Base-by-base conservation (phyloP, 2,329 filamentous ascomycete species). In the Coniochaeta ligniaria region DNA sequence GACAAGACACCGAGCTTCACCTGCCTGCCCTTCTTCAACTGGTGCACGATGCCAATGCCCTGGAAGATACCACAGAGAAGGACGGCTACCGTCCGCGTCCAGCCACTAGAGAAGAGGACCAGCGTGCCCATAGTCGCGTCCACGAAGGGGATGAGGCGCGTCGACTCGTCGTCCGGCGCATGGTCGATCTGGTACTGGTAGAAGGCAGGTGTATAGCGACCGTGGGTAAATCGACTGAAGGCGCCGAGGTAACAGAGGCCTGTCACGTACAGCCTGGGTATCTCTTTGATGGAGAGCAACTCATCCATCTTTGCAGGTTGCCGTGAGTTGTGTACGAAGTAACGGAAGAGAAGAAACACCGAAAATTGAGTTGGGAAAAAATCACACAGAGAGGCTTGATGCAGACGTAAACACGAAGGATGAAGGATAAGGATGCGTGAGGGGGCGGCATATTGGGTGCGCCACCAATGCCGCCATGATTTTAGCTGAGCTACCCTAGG, bases 111-210 rank as follows among this genome's bases (percentile, higher is more conserved):
- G 22, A 43, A 38, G 28, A 54, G 33, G 7, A 62, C 35, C 60
- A 67, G 54, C 35, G 61, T 65, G 9, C 59, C 62, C 31, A 67
- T 38, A 20, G 60, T 47, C 12, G 58, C 35, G 58, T 67, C 65
- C 33, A 64, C 33, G 35, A 59, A 63, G 9, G 67, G 65, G 2
- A 68, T 59, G 6, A 65, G 20, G 31, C 59, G 26, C n/a, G 61
- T 65, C 16, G 64, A 64, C 11, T 55, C 63, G 26, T 64, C 56
- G 52, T 65, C 62, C 7, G 67, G 66, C 1, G 66, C 67, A 57
- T 66, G 64, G 12, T 67, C 62, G 38, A 67, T 57, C 62, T 67
- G 66, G 60, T 67, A 68, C 35, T 45, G 59, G 62, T 67, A 65
- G 56, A 67, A 66, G 54, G 43, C n/a, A 4, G 65, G 67, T 6